phyloP scores from a whole-genome alignment of 140 eudicot genomes.

The Cichorium intybus region DNA sequence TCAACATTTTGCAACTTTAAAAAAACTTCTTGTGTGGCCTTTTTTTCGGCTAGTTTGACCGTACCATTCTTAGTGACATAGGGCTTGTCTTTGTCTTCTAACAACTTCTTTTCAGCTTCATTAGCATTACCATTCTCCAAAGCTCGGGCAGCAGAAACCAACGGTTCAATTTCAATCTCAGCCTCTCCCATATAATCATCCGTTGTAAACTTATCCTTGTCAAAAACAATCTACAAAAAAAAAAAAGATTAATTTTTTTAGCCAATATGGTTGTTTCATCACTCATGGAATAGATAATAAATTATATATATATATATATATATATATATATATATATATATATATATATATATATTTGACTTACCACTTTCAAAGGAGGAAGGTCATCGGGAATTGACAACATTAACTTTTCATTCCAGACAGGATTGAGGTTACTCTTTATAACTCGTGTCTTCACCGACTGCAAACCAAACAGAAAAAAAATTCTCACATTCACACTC shows the following conservation, averaged over 20 bases:
- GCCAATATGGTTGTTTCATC: neutral
- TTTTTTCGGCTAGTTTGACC: conserved; percentile 55
- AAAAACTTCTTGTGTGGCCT: conserved; percentile 60
- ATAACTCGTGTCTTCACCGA: conserved; percentile 86
- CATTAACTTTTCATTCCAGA: conserved; percentile 98
- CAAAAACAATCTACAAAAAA: conserved; percentile 71
- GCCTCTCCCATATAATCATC: conserved; percentile 98
- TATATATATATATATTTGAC: conserved; percentile 30
- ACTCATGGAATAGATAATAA: neutral
- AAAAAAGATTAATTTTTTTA: neutral
- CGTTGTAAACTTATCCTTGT: conserved; percentile 84
- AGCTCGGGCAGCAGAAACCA: conserved; percentile 80
- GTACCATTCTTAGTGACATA: conserved; percentile 45
- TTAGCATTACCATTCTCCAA: conserved; percentile 34
- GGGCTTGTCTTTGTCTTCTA: conserved; percentile 49
- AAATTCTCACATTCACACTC: conserved; percentile 14
- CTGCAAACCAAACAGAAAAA: conserved; percentile 45
- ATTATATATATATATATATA: neutral
- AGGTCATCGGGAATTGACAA: conserved; percentile 75
- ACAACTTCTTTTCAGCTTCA: conserved; percentile 43
- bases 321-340: too few species aligned
- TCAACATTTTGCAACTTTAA: conserved; percentile 85
- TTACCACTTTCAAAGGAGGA: conserved; percentile 87
- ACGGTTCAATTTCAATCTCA: conserved; percentile 83
- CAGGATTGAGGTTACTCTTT: conserved; percentile 84